These are phyloP conservation scores for Fusarium sp. DNA, from an alignment of 2,329 filamentous ascomycete species.

Conservation along the genomic window DNA sequence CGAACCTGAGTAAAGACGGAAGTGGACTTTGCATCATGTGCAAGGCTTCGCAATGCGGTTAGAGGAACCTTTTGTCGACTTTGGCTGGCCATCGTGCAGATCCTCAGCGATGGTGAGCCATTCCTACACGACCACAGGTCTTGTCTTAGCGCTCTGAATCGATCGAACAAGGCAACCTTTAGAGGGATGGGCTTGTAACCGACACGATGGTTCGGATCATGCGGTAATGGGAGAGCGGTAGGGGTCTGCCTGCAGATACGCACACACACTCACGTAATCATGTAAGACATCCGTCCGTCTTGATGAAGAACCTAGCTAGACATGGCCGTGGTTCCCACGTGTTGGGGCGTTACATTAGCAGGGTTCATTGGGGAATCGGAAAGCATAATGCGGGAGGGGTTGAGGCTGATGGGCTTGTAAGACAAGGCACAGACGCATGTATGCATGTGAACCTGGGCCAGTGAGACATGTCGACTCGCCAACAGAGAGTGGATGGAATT, in stretches of 20 bases:
- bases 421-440: neutral
- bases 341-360: neutral
- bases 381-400: neutral
- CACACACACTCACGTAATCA: neutral
- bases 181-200: neutral
- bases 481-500: neutral
- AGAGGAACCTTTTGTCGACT: neutral
- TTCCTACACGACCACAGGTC: neutral
- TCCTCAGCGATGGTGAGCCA: neutral
- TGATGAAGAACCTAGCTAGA: conserved; percentile 2
- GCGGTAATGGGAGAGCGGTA: conserved; percentile 4
- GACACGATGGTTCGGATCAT: conserved; percentile 13
- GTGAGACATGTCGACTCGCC: neutral
- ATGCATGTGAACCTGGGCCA: neutral
- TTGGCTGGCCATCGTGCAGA: neutral
- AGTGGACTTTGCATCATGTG: conserved; percentile 40
- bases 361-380: neutral
- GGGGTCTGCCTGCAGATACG: conserved; percentile 11
- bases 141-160: neutral
- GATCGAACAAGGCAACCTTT: neutral
- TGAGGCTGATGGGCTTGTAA: neutral
- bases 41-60: neutral
- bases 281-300: conserved; percentile 22
- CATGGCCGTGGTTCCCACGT: conserved; percentile 19
- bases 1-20: conserved; percentile 27